Conservation (phyloP, 345 rosid genomes). For the Raphanus sativus region DNA sequence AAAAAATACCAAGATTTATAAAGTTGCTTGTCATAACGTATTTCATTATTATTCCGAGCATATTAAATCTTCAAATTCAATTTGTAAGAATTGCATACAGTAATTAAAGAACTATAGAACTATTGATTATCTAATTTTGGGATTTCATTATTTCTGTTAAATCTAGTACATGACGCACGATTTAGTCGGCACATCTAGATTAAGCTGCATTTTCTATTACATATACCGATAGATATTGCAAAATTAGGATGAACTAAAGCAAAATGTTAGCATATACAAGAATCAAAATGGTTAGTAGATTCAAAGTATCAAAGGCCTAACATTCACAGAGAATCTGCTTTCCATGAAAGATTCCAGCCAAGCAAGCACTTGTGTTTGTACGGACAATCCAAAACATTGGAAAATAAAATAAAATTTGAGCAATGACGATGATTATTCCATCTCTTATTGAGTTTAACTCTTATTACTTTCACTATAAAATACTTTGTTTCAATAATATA, state of each 20-base stretch:
- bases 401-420: slow-evolving; percentile 1
- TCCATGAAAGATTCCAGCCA: slow-evolving; percentile 37
- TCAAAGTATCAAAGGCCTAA: slow-evolving; percentile 11
- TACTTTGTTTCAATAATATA: not conserved
- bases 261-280: not conserved
- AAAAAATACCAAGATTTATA: not conserved
- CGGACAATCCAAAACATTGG: slow-evolving; percentile 33
- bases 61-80: not conserved
- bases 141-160: not conserved
- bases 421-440: slow-evolving; percentile 8
- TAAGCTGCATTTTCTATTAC: not conserved
- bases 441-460: not conserved
- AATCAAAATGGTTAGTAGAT: slow-evolving; percentile 15
- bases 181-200: not conserved
- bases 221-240: not conserved
- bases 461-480: not conserved
- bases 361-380: slow-evolving; percentile 36
- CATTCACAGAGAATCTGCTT: slow-evolving; percentile 15
- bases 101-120: not conserved
- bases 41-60: not conserved
- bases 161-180: not conserved
- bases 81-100: not conserved
- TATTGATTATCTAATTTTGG: not conserved
- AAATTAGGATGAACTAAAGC: not conserved
- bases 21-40: slow-evolving; percentile 14